Conservation (phyloP, 1,139 yeast species). For the Yamadazyma kanchanaburiensis region DNA sequence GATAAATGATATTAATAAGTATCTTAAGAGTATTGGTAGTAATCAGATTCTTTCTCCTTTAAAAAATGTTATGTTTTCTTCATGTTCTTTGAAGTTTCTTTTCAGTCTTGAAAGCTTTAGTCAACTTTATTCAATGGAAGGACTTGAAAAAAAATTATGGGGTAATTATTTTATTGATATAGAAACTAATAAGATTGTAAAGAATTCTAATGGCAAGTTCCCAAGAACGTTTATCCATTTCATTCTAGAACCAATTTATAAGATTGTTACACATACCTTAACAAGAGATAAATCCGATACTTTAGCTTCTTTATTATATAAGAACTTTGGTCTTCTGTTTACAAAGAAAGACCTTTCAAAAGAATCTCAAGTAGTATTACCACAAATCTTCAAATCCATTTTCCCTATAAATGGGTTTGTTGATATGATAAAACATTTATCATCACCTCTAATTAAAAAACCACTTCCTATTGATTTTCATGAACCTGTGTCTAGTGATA, state of each 20-base stretch:
- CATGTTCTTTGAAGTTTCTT: conserved; percentile 56
- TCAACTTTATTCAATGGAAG: conserved; percentile 35
- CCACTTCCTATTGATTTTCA: neutral
- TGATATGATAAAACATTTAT: conserved; percentile 38
- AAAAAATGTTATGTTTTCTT: conserved; percentile 72
- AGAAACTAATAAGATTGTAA: conserved; percentile 42
- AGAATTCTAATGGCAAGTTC: conserved; percentile 22
- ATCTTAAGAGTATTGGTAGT: conserved; percentile 27
- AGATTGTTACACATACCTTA: conserved; percentile 60
- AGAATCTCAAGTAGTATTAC: conserved; percentile 60
- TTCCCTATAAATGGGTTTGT: conserved; percentile 59
- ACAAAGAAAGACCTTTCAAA: conserved; percentile 35
- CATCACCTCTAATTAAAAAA: conserved; percentile 32
- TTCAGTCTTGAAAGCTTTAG: conserved; percentile 72
- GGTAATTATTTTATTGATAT: conserved; percentile 63
- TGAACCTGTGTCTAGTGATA: conserved; percentile 1
- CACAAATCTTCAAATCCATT: conserved; percentile 49
- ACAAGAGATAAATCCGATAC: conserved; percentile 49
- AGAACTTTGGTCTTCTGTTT: conserved; percentile 43
- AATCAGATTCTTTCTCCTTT: conserved; percentile 56
- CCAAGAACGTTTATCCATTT: conserved; percentile 65
- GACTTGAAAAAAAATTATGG: conserved; percentile 60
- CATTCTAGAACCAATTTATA: conserved; percentile 77
- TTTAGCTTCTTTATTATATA: conserved; percentile 38
- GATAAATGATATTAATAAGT: conserved; percentile 62